Evolutionary conservation across 2,329 filamentous ascomycete species (phyloP).

Genomic region (Mycocentrospora acerina): DNA sequence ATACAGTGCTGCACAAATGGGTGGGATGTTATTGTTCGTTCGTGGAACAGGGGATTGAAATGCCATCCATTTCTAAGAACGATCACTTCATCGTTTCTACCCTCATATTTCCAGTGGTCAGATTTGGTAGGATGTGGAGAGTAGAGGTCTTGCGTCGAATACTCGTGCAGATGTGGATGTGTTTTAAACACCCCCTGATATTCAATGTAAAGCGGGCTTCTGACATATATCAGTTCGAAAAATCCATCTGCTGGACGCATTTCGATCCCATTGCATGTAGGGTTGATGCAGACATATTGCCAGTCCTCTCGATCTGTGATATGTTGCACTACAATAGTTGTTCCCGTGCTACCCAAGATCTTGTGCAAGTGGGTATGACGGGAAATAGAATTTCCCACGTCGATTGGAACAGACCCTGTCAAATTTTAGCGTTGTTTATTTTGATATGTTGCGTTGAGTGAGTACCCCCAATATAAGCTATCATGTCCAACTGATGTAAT

Average conservation of each 20-base stretch:
- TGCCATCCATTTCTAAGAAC: constrained; percentile 21
- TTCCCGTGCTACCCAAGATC: constrained; percentile 22
- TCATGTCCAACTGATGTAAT: constrained; percentile 16
- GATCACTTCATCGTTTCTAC: constrained; percentile 24
- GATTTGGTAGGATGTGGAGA: constrained; percentile 26
- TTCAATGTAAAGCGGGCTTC: constrained; percentile 7
- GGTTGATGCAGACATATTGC: constrained; percentile 26
- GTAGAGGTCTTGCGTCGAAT: constrained; percentile 25
- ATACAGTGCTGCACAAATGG: constrained; percentile 32
- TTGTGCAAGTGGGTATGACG: constrained; percentile 14
- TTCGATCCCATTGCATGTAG: constrained; percentile 21
- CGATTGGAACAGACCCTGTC: constrained; percentile 17
- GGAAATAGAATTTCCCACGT: constrained; percentile 22
- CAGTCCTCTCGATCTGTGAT: constrained; percentile 25
- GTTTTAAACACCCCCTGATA: constrained; percentile 24
- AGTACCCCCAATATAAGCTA: constrained; percentile 25
- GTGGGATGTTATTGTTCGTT: constrained; percentile 30
- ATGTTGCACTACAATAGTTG: constrained; percentile 19
- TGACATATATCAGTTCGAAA: constrained; percentile 24
- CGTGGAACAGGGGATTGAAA: constrained; percentile 24
- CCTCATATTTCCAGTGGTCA: constrained; percentile 29
- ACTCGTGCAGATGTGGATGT: constrained; percentile 18
- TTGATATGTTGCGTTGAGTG: no score
- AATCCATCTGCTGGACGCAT: constrained; percentile 22
- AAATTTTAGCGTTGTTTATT: constrained; percentile 4